Conservation (phyloP, 1,284 basidiomycete species). For the Mycosarcoma maydis region DNA sequence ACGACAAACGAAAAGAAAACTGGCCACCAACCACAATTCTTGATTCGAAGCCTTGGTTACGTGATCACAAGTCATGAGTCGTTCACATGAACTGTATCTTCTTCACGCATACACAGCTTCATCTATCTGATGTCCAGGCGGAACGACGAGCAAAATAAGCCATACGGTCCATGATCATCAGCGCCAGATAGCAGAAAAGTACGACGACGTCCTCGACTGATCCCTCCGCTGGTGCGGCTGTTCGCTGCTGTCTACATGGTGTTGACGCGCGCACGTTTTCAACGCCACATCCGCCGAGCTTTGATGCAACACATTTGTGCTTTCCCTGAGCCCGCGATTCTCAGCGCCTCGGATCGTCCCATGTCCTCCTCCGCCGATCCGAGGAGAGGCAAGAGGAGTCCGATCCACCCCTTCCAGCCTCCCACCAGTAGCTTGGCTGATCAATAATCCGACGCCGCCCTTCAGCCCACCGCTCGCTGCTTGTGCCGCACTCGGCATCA, state of each 20-base stretch:
- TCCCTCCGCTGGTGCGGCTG: not conserved
- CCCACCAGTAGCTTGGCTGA: conserved; percentile 14
- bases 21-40: too few relatives aligned
- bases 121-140: too few relatives aligned
- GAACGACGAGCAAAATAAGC: too few relatives aligned
- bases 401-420: conserved; percentile 18
- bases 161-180: not conserved
- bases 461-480: conserved; percentile 13
- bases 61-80: too few relatives aligned
- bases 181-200: conserved; percentile 30
- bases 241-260: not conserved
- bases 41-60: too few relatives aligned
- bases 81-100: too few relatives aligned
- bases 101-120: too few relatives aligned
- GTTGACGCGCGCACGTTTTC: not conserved
- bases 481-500: conserved; percentile 35
- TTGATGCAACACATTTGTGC: not conserved
- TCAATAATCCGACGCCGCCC: conserved; percentile 7
- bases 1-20: too few relatives aligned
- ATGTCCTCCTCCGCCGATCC: not conserved
- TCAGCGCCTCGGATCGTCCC: not conserved
- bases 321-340: not conserved
- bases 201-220: conserved; percentile 5
- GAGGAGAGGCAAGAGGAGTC: not conserved
- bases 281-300: not conserved